phyloP scores from a whole-genome alignment of 2,329 filamentous ascomycete genomes.

The Pyricularia grisea region DNA sequence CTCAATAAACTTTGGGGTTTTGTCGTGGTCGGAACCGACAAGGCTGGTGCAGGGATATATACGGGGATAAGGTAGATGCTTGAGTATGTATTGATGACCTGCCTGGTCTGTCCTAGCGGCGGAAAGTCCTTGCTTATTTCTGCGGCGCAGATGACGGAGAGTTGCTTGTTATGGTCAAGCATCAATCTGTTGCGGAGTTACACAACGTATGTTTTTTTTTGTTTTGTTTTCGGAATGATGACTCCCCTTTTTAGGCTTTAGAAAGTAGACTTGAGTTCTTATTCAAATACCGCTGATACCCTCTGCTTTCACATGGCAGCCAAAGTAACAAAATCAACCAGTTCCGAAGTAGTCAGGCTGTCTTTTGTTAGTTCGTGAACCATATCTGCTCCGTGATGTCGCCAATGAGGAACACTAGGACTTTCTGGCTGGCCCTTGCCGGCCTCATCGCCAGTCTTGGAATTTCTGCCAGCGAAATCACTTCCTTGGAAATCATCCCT shows the following conservation, averaged over 20 bases:
- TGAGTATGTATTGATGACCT: neutral
- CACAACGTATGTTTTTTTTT: neutral
- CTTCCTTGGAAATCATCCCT: slow-evolving; percentile 2
- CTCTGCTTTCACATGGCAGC: neutral
- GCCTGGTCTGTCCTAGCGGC: neutral
- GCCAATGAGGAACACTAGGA: neutral
- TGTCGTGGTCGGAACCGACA: neutral
- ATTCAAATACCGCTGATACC: no score
- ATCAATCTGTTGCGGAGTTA: neutral
- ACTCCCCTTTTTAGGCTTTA: neutral
- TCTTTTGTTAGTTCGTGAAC: neutral
- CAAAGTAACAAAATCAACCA: no score
- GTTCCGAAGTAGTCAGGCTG: no score
- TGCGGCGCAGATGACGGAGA: neutral
- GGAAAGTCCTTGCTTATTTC: neutral
- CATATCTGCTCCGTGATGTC: neutral
- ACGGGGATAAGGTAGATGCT: neutral
- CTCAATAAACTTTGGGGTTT: neutral
- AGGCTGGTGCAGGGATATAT: neutral
- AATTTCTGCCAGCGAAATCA: neutral
- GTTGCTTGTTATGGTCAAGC: neutral
- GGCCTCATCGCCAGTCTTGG: neutral
- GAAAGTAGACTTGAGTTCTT: no score
- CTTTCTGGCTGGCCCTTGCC: neutral
- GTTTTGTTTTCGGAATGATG: neutral